Evolutionary conservation across 2,329 filamentous ascomycete genomes (phyloP), one percentile per base, ranked within the genome.

Genomic region (Penicillium janthinellum): DNA sequence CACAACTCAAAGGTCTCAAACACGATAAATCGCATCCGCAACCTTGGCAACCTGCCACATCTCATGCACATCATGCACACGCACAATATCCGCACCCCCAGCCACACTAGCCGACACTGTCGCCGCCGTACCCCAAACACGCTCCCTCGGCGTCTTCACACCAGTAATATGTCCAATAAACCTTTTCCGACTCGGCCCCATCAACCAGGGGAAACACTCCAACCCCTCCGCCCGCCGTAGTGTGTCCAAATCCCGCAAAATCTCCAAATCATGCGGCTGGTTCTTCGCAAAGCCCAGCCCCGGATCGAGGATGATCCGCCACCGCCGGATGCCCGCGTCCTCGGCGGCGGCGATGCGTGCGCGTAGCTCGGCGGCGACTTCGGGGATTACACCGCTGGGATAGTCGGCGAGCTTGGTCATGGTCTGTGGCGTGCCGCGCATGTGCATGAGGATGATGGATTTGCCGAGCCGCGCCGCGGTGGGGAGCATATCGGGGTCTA

Each of bases 241-340:
- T 64, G 87, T 84, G 8, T 82, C 81, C 35, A 96, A 77, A 1
- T 85, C 78, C 8, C 90, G 82, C 37, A 99, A 79, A 2, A 99
- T 79, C 67, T 92, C 87, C 2, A 97, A 79, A 75, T 97, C 97
- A 74, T 97, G 92, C 42, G 84, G 81, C 56, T 83, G 82, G 0
- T 86, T 88, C 80, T 99, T 99, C 57, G 95, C 92, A 73, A 99
- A 99, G 0, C 95, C 95, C 35, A 99, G 85, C 0, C 95, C 95
- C 0, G 95, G 95, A 73, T 99, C 95, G 1, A 98, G 86, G 37
- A 98, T 88, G 64, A 99, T 96, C 65, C 94, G 90, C 95, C 95
- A 99, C 51, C 93, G 88, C 4, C 91, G 84, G 45, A 99, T 85
- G 0, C 95, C 95, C 0, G 92, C 92, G 14, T 81, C 83, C 75